A percentile compares a stretch with the other conserved stretches of the same genome.
Conservation (phyloP, 2,329 filamentous ascomycete genomes). For the Emergomyces africanus region DNA sequence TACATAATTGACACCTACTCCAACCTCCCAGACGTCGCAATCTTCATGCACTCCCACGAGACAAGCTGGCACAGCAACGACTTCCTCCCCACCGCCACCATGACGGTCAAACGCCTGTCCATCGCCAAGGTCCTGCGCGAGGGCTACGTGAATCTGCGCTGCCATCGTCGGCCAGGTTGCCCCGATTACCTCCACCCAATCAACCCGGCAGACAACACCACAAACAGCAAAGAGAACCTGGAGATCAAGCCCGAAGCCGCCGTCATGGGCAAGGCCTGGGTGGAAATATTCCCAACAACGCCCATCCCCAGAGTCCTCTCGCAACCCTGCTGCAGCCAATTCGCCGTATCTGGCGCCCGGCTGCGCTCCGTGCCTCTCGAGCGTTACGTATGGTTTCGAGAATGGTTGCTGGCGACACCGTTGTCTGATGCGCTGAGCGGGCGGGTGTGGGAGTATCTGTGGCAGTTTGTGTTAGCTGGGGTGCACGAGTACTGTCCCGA, state of each 20-base stretch:
- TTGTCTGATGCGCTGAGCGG: conserved; percentile 44
- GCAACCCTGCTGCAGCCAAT: conserved; percentile 52
- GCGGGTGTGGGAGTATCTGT: conserved; percentile 50
- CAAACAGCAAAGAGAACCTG: conserved; percentile 20
- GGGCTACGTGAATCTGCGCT: conserved; percentile 49
- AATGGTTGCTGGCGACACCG: conserved; percentile 46
- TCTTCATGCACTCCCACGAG: conserved; percentile 48
- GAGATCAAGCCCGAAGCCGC: conserved; percentile 36
- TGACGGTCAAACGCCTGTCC: conserved; percentile 39
- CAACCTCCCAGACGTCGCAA: conserved; percentile 43
- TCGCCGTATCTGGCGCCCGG: conserved; percentile 45
- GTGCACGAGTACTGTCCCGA: conserved; percentile 30
- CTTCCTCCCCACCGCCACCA: conserved; percentile 37
- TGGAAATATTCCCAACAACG: conserved; percentile 33
- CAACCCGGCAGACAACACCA: conserved; percentile 18
- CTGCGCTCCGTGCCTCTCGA: conserved; percentile 40
- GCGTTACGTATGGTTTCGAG: conserved; percentile 43
- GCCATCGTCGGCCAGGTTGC: conserved; percentile 45
- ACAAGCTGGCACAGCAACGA: conserved; percentile 48
- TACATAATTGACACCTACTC: conserved; percentile 52
- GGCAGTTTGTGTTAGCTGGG: conserved; percentile 49
- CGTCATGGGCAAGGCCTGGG: conserved; percentile 33
- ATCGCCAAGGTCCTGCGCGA: conserved; percentile 37
- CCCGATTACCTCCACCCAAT: conserved; percentile 43
- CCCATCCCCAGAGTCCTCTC: conserved; percentile 38